phyloP scores from a whole-genome alignment of 106 monocot genomes.

The Platanthera zijinensis region DNA sequence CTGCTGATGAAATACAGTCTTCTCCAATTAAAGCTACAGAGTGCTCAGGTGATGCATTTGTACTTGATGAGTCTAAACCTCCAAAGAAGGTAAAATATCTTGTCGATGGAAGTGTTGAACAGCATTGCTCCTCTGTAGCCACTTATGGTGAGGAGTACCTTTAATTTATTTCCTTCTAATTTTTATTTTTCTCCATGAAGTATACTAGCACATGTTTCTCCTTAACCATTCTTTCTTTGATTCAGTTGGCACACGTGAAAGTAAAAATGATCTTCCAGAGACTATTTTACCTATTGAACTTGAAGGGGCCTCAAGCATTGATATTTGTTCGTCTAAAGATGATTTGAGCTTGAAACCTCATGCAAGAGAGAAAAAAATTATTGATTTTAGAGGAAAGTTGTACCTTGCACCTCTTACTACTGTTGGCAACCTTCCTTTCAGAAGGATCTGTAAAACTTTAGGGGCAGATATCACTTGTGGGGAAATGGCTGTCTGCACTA shows the following conservation, averaged over 20 bases:
- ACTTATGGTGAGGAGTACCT: constrained; percentile 22
- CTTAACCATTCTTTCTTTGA: neutral
- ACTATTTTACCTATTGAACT: neutral
- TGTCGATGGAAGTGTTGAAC: constrained; percentile 18
- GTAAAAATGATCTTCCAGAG: neutral
- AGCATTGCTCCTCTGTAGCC: constrained; percentile 11
- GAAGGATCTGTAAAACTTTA: constrained; percentile 73
- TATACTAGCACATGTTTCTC: neutral
- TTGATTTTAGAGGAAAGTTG: constrained; percentile 88
- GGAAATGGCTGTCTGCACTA: constrained; percentile 98
- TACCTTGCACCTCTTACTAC: constrained; percentile 95
- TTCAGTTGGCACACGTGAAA: neutral
- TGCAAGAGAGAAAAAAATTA: constrained; percentile 67
- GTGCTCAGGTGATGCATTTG: constrained; percentile 24
- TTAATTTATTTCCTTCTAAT: neutral
- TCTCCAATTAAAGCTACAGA: constrained; percentile 15
- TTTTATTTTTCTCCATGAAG: neutral
- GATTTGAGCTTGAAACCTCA: constrained; percentile 34
- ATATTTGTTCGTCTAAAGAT: constrained; percentile 21
- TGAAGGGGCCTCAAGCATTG: constrained; percentile 13
- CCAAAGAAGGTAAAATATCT: constrained; percentile 57
- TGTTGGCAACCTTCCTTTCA: constrained; percentile 96
- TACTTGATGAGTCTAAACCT: constrained; percentile 31
- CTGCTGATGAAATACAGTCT: constrained; percentile 1
- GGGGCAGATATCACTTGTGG: constrained; percentile 96